Evolutionary conservation across 345 rosid genomes (phyloP).

Genomic region (Iberis pinnata): DNA sequence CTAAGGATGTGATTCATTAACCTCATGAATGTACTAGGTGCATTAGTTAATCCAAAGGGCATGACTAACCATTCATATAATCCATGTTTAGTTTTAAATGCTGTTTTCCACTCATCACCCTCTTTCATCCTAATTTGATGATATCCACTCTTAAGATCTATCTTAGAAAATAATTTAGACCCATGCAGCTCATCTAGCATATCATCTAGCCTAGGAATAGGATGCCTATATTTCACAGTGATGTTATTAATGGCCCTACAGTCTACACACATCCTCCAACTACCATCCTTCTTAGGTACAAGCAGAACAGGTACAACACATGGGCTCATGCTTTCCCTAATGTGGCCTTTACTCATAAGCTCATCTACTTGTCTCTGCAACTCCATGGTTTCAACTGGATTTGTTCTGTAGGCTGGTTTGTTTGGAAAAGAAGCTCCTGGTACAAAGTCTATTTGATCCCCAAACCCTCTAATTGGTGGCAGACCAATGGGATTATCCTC

Average conservation of each 20-base stretch:
- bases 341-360: neutral
- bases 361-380: neutral
- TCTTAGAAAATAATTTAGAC: neutral
- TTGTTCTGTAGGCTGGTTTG: no score
- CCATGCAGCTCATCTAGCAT: neutral
- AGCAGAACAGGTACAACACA: neutral
- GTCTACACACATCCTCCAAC: neutral
- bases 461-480: no score
- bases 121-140: neutral
- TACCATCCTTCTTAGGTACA: neutral
- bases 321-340: neutral
- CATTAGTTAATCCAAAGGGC: neutral
- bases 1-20: neutral
- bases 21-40: neutral
- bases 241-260: neutral
- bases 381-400: neutral
- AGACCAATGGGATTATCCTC: no score
- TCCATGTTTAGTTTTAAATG: neutral
- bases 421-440: no score
- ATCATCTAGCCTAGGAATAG: no score
- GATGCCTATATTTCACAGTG: neutral
- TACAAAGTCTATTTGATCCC: no score
- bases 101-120: neutral
- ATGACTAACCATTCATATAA: neutral
- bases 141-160: neutral